Base-by-base conservation (phyloP, 441 rosid species). In the Kokia cookei region DNA sequence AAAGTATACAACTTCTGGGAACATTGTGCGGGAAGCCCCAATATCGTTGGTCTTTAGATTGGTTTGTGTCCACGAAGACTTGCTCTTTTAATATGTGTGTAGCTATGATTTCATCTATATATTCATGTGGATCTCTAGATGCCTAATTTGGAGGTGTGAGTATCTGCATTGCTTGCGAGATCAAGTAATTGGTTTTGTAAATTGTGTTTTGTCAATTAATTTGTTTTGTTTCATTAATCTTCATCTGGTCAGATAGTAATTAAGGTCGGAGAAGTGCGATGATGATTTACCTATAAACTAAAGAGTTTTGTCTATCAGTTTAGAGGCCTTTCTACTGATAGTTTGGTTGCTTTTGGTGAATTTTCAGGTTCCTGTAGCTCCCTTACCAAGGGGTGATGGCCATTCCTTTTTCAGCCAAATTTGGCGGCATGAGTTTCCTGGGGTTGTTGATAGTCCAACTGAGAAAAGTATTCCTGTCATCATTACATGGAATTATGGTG, bases 401-500 rank as follows among this genome's bases (percentile, higher is more conserved):
- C 78, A 84, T 47, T 71, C 84, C 72, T 74, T 82, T 47, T 73
- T 72, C 24, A 87, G 75, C 75, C 89, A 81, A 65, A 79, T 80
- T 73, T 80, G 87, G 81, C 87, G 45, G 71, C 83, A 74, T 79
- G 92, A 89, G 32, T 76, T 91, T 58, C 83, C 74, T 67, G 86
- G 82, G 68, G 82, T 61, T 69, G 73, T 55, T 72, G 85, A 84
- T 80, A 62, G 17, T 64, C 82, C 86, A 40, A 63, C 78, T 4
- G 91, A 90, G 82, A 83, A 78, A 76, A 97, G 93, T 66, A 86
- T 95, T 76, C 99, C 99, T n/a, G 83, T 79, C 15, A 64, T 93
- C 51, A 87, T 95, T 78, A 89, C 90, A 63, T 95, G 99, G 99
- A 90, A 78, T 77, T 83, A 84, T 74, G 98, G 97, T 66, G 99